These are phyloP conservation scores for Strobilomyces dryophilus DNA, from an alignment of 768 basidiomycete genomes.

Conservation along the genomic window DNA sequence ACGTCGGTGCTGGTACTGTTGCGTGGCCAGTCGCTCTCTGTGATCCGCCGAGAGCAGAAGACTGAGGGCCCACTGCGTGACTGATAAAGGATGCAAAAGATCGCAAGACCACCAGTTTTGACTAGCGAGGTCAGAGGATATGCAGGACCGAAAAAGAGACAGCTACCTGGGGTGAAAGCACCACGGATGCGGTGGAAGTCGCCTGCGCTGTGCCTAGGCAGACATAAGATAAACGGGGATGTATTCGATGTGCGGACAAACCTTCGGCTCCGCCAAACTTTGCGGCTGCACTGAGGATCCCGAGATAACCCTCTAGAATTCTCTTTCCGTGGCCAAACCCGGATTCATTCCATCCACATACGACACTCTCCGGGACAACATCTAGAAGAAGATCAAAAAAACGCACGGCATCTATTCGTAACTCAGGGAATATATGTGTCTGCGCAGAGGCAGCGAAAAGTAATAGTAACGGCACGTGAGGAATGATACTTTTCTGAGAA, in stretches of 20 bases:
- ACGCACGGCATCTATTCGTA: constrained; percentile 84
- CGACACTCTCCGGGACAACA: constrained; percentile 60
- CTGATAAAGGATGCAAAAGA: constrained; percentile 69
- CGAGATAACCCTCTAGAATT: constrained; percentile 75
- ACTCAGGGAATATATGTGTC: constrained; percentile 94
- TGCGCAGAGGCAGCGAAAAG: constrained; percentile 89
- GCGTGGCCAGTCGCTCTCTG: constrained; percentile 8
- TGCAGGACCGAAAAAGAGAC: not conserved
- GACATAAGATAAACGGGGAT: not conserved
- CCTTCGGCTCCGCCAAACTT: constrained; percentile 57
- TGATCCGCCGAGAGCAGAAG: constrained; percentile 15
- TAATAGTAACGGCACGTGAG: constrained; percentile 72
- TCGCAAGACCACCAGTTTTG: constrained; percentile 70
- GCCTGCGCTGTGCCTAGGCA: constrained; percentile 33
- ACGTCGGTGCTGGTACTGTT: constrained; percentile 39
- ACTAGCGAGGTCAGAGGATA: constrained; percentile 39
- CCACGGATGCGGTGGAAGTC: constrained; percentile 61
- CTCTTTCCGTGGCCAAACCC: constrained; percentile 53
- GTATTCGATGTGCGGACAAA: constrained; percentile 18
- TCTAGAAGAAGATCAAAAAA: constrained; percentile 75
- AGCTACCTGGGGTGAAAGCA: constrained; percentile 57
- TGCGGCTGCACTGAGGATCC: constrained; percentile 68
- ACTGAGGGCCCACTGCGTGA: constrained; percentile 35
- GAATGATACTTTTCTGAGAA: constrained; percentile 59
- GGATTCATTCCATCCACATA: constrained; percentile 62